phyloP scores from a whole-genome alignment of 1,284 basidiomycete species.

The Termitomyces sp. region DNA sequence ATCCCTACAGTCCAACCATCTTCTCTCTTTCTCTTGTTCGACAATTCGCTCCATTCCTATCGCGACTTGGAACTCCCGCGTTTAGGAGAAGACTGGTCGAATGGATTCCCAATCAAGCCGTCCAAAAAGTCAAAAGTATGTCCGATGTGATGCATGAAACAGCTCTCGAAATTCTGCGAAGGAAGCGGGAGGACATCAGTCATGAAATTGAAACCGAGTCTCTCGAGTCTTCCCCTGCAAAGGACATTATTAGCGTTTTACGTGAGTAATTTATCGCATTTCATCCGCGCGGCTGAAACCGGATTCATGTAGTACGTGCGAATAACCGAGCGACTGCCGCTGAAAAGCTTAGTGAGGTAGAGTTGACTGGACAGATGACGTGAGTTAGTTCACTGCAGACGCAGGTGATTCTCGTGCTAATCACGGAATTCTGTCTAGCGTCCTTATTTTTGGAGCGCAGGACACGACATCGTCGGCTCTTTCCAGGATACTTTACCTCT shows the following conservation, averaged over 20 bases:
- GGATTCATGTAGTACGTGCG: slow-evolving; percentile 28
- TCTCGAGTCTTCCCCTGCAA: slow-evolving; percentile 22
- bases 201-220: slow-evolving; percentile 17
- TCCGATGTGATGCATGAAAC: slow-evolving; percentile 45
- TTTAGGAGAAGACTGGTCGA: slow-evolving; percentile 43
- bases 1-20: slow-evolving; percentile 34
- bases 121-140: slow-evolving; percentile 41
- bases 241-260: slow-evolving; percentile 47
- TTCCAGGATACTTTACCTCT: slow-evolving; percentile 31
- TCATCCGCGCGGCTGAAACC: not conserved
- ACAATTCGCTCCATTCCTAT: slow-evolving; percentile 43
- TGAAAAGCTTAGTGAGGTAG: slow-evolving; percentile 35
- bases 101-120: slow-evolving; percentile 33
- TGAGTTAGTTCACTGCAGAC: slow-evolving; percentile 19
- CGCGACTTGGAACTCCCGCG: slow-evolving; percentile 35
- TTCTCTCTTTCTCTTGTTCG: slow-evolving; percentile 41
- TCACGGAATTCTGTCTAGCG: slow-evolving; percentile 21
- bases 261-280: slow-evolving; percentile 27
- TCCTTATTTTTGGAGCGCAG: slow-evolving; percentile 41
- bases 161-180: slow-evolving; percentile 34
- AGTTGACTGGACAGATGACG: slow-evolving; percentile 46
- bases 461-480: slow-evolving; percentile 38
- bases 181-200: slow-evolving; percentile 28
- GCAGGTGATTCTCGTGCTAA: not conserved
- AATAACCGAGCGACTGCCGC: slow-evolving; percentile 28